Evolutionary conservation across 2,329 filamentous ascomycete genomes (phyloP).

Genomic region (Cryphonectria naterciae): DNA sequence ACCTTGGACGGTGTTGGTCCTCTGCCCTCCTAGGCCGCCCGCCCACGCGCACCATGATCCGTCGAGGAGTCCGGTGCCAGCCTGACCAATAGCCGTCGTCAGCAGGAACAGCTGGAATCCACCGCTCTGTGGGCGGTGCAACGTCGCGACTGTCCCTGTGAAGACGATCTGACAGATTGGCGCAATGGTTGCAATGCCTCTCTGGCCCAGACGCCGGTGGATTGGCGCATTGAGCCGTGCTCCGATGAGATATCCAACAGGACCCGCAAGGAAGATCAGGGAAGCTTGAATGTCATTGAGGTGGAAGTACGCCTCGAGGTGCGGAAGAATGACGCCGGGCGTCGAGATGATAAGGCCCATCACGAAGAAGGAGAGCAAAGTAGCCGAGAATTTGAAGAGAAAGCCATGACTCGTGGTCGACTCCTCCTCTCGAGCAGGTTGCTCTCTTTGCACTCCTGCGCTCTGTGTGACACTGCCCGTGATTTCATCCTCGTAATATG

Average conservation of each 20-base stretch:
- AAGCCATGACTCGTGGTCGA: not conserved
- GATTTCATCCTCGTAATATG: slow-evolving; percentile 1
- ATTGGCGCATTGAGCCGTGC: slow-evolving; percentile 44
- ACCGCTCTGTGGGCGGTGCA: slow-evolving; percentile 30
- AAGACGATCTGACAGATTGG: slow-evolving; percentile 43
- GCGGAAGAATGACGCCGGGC: slow-evolving; percentile 40
- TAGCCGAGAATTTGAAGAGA: slow-evolving; percentile 21
- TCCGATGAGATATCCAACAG: slow-evolving; percentile 48
- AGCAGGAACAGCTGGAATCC: slow-evolving; percentile 39
- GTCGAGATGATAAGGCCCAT: slow-evolving; percentile 36
- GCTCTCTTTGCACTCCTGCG: not conserved
- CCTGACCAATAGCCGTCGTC: slow-evolving; percentile 38
- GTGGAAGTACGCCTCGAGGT: slow-evolving; percentile 44
- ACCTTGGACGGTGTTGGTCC: slow-evolving; percentile 42
- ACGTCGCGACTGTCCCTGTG: slow-evolving; percentile 34
- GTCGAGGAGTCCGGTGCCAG: slow-evolving; percentile 47
- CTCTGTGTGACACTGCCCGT: too few relatives aligned
- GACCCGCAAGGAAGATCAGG: slow-evolving; percentile 47
- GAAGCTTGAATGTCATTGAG: slow-evolving; percentile 49
- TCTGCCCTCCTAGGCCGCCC: slow-evolving; percentile 42
- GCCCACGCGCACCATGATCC: slow-evolving; percentile 52
- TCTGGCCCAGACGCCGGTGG: slow-evolving; percentile 46
- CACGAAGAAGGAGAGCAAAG: slow-evolving; percentile 33
- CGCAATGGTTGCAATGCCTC: slow-evolving; percentile 45
- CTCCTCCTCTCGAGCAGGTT: not conserved